Evolutionary conservation across 768 basidiomycete species (phyloP).

Genomic region (Ephemerocybe angulata): DNA sequence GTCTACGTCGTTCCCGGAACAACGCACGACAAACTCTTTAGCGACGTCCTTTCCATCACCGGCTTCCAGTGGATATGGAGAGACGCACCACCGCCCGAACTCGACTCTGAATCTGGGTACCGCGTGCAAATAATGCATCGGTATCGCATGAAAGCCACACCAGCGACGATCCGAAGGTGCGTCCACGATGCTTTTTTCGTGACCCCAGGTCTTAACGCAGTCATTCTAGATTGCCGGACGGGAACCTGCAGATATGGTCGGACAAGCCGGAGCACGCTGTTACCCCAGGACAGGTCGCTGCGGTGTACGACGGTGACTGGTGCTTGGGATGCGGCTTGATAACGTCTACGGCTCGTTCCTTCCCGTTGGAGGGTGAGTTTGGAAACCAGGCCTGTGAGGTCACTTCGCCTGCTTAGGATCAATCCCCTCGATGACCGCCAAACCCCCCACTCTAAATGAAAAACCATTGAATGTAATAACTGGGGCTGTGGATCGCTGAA

Average conservation of each 20-base stretch:
- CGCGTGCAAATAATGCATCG: conserved; percentile 57
- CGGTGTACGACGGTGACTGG: conserved; percentile 69
- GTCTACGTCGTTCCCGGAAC: conserved; percentile 74
- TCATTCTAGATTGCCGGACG: conserved; percentile 14
- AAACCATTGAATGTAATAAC: no score
- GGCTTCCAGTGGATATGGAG: conserved; percentile 80
- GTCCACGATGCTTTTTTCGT: conserved; percentile 9
- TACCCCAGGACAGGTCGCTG: conserved; percentile 77
- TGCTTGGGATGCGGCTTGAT: conserved; percentile 86
- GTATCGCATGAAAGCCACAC: conserved; percentile 59
- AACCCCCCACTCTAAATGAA: no score
- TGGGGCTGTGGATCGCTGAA: no score
- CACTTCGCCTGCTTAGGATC: no score
- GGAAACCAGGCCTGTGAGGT: no score
- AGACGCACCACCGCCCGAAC: conserved; percentile 45
- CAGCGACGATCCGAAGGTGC: conserved; percentile 52
- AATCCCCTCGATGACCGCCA: no score
- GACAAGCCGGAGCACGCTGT: conserved; percentile 62
- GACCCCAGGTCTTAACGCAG: conserved; percentile 9
- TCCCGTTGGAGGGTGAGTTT: no score
- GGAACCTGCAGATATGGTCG: conserved; percentile 45
- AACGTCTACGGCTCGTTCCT: conserved; percentile 1
- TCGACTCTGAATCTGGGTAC: conserved; percentile 44
- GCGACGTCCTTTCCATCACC: conserved; percentile 32
- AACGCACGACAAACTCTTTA: conserved; percentile 62